Base-by-base conservation (phyloP, 495 filamentous ascomycete species). In the Aspergillus campestris region DNA sequence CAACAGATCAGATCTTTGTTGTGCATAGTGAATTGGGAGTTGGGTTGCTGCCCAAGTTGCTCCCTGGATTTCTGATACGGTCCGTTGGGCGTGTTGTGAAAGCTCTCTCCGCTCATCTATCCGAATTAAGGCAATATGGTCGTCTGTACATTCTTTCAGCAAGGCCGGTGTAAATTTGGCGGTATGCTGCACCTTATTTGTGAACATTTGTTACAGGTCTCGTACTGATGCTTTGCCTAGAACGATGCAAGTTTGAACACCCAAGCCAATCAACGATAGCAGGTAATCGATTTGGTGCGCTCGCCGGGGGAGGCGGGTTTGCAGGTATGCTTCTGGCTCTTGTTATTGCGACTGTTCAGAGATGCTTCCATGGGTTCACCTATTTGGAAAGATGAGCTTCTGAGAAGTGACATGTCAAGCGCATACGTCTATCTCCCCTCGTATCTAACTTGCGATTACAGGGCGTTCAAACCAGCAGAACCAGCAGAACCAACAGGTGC, bases 151-250 rank as follows among this genome's bases (percentile, higher is more conserved):
- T 90, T 79, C 59, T 94, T 72, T 55, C 78, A 78, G 61, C 77
- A 81, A 60, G 86, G 85, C 36, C 72, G 74, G 41, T 94, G 88
- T 71, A 80, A 71, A 54, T 83, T 74, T 57, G 88, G 87, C 55
- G 69, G 74, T 73, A 65, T 31, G 60, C 40, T n/a, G n/a, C 3
- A 10, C n/a, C 40, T 9, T 18, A 45, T 31, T 5, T n/a, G 34
- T 34, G 7, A 7, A 6, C 18, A 3, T 47, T 28, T 5, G 34
- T 31, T 13, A 18, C 38, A 39, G 30, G 7, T 24, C 15, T 40
- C 8, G 15, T 3, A 44, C 54, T 64, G 51, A 64, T 36, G 7
- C 6, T 24, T 12, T 28, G 6, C 41, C 6, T 42, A 80, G 79
- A 75, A 34, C 57, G 60, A 9, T 83, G 79, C 61, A 72, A 58